Evolutionary conservation across 108 stramenopile species (phyloP).

Genomic region (Nitzschia inconspicua): DNA sequence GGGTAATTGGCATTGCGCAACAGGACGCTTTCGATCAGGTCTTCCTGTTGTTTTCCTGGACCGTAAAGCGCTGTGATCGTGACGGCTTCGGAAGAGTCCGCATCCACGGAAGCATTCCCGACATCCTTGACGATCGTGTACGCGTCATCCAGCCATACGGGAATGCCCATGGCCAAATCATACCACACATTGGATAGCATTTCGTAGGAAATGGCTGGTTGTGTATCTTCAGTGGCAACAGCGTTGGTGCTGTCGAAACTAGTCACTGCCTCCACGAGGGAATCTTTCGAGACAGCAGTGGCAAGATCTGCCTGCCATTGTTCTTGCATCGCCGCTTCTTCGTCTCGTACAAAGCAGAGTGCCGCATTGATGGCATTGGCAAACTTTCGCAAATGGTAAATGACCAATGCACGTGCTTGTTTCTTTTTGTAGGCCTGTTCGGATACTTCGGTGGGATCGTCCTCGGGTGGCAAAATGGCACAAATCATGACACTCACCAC

Average conservation of each 20-base stretch:
- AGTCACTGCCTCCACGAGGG: neutral
- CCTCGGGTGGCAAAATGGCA: slow-evolving; percentile 21
- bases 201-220: slow-evolving; percentile 10
- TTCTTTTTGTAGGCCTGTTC: slow-evolving; percentile 46
- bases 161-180: slow-evolving; percentile 28
- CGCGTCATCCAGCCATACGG: slow-evolving; percentile 15
- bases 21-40: slow-evolving; percentile 66
- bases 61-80: slow-evolving; percentile 46
- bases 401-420: slow-evolving; percentile 52
- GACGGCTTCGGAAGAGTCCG: slow-evolving; percentile 8
- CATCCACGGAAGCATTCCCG: slow-evolving; percentile 1
- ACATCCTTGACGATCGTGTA: neutral
- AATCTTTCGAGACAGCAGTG: neutral
- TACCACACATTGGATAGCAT: slow-evolving; percentile 20
- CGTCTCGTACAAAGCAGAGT: slow-evolving; percentile 47
- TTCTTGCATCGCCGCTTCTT: neutral
- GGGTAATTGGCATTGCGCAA: slow-evolving; percentile 79
- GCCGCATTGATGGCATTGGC: slow-evolving; percentile 54
- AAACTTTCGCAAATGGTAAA: slow-evolving; percentile 81
- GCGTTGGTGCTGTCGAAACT: neutral
- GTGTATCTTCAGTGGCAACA: neutral
- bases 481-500: slow-evolving; percentile 32
- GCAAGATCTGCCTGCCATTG: neutral
- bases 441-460: slow-evolving; percentile 6
- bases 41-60: slow-evolving; percentile 66